phyloP scores from a whole-genome alignment of 148 eudicot species.

The Linanthus parryae region DNA sequence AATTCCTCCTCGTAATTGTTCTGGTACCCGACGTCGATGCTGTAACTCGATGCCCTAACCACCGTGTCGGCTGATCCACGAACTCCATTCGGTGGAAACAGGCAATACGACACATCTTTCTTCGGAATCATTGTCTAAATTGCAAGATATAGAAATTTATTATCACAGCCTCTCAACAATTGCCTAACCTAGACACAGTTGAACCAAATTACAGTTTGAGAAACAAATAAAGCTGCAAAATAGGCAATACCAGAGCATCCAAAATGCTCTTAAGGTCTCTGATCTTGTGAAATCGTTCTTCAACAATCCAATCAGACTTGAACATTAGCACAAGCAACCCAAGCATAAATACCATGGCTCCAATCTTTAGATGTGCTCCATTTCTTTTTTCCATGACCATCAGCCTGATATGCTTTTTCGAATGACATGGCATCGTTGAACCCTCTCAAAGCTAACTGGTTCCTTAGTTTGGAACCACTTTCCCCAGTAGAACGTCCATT shows the following conservation, averaged over 20 bases:
- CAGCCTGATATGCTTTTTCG: conserved; percentile 81
- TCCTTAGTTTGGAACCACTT: conserved; percentile 94
- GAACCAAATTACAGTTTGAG: too few species aligned
- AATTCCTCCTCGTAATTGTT: too few species aligned
- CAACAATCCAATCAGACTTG: conserved; percentile 52
- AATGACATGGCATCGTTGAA: conserved; percentile 83
- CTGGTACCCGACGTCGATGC: too few species aligned
- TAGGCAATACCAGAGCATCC: conserved; percentile 61
- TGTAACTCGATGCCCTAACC: too few species aligned
- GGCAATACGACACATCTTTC: too few species aligned
- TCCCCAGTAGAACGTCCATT: conserved; percentile 76
- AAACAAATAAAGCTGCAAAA: too few species aligned
- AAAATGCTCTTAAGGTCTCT: conserved; percentile 75
- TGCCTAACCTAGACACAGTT: too few species aligned
- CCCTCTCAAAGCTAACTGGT: conserved; percentile 61
- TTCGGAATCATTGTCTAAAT: too few species aligned
- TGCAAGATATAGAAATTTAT: too few species aligned
- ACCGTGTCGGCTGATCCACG: too few species aligned
- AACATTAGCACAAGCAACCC: conserved; percentile 99
- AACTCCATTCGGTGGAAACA: too few species aligned
- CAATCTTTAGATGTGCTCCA: conserved; percentile 46
- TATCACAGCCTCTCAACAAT: too few species aligned
- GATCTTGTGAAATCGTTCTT: conserved; percentile 77
- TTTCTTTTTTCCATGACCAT: conserved; percentile 74
- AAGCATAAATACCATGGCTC: conserved; percentile 64